Evolutionary conservation across 805 yeast species (phyloP).

Genomic region (Candida railenensis): DNA sequence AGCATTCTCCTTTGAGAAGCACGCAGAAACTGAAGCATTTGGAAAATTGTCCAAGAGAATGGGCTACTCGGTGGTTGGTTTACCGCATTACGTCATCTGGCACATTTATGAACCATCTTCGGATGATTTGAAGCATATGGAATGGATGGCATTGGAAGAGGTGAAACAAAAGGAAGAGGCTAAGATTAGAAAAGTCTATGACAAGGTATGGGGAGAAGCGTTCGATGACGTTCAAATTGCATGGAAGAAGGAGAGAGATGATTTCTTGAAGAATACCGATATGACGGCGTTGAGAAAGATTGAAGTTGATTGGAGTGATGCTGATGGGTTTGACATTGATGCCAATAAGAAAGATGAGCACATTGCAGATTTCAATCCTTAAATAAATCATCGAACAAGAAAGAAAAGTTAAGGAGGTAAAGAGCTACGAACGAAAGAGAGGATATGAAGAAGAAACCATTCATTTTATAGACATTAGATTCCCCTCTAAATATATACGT

Average conservation of each 20-base stretch:
- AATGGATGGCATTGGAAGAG: slow-evolving; percentile 85
- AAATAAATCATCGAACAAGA: slow-evolving; percentile 1
- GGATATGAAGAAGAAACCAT: background rate
- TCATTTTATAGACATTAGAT: background rate
- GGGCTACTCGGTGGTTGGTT: slow-evolving; percentile 84
- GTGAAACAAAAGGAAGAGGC: slow-evolving; percentile 61
- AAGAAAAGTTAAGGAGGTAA: background rate
- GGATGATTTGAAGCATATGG: slow-evolving; percentile 83
- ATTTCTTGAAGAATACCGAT: slow-evolving; percentile 78
- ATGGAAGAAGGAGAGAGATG: slow-evolving; percentile 71
- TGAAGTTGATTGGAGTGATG: slow-evolving; percentile 69
- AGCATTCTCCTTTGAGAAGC: slow-evolving; percentile 92
- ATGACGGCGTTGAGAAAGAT: slow-evolving; percentile 47
- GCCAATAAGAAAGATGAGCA: slow-evolving; percentile 27
- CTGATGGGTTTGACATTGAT: slow-evolving; percentile 43
- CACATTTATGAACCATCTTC: slow-evolving; percentile 94
- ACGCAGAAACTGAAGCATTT: slow-evolving; percentile 97
- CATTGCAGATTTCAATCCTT: slow-evolving; percentile 44
- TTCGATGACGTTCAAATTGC: slow-evolving; percentile 71
- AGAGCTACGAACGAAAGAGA: background rate
- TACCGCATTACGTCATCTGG: slow-evolving; percentile 96
- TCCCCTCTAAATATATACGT: background rate
- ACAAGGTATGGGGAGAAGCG: slow-evolving; percentile 73
- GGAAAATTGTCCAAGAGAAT: slow-evolving; percentile 84
- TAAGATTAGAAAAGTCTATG: slow-evolving; percentile 61